Percentiles rank a stretch among this genome's conserved stretches.
These are phyloP conservation scores for Corynespora cassiicola DNA, from an alignment of 2,329 filamentous ascomycete genomes.

Conservation along the genomic window DNA sequence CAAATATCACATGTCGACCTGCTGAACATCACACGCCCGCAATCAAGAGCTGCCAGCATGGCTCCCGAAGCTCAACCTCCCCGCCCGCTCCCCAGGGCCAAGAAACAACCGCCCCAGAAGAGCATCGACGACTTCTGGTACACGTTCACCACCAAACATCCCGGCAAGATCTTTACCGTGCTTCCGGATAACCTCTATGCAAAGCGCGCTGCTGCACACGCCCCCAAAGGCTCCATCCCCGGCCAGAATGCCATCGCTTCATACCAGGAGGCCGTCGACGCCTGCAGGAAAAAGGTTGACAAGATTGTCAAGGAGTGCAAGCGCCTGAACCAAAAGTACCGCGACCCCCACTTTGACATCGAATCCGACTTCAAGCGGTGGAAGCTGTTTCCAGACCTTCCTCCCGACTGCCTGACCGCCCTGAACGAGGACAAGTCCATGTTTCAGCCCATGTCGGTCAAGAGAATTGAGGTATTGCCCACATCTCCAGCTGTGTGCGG, in stretches of 20 bases:
- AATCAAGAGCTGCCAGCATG: slow-evolving; percentile 45
- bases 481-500: slow-evolving; percentile 5
- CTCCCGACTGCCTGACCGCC: slow-evolving; percentile 59
- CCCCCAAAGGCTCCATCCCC: slow-evolving; percentile 59
- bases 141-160: slow-evolving; percentile 71
- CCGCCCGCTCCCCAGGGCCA: slow-evolving; percentile 34
- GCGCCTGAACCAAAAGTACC: slow-evolving; percentile 83
- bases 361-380: slow-evolving; percentile 72
- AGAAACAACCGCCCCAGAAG: slow-evolving; percentile 68
- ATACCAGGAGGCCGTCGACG: slow-evolving; percentile 73
- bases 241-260: slow-evolving; percentile 71
- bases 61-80: slow-evolving; percentile 29
- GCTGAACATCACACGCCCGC: slow-evolving; percentile 43
- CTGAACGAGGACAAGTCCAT: slow-evolving; percentile 47
- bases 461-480: slow-evolving; percentile 64
- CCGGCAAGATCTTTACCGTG: slow-evolving; percentile 75
- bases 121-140: slow-evolving; percentile 76
- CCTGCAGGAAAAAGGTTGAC: slow-evolving; percentile 68
- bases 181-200: slow-evolving; percentile 73
- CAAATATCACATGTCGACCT: slow-evolving; percentile 44
- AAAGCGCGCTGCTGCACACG: slow-evolving; percentile 63
- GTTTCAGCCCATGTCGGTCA: slow-evolving; percentile 72
- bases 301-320: slow-evolving; percentile 70
- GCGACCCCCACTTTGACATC: slow-evolving; percentile 86
- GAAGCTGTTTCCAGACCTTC: slow-evolving; percentile 37